Conservation (phyloP, 805 yeast species). For the Starmerella gropengiesseri region DNA sequence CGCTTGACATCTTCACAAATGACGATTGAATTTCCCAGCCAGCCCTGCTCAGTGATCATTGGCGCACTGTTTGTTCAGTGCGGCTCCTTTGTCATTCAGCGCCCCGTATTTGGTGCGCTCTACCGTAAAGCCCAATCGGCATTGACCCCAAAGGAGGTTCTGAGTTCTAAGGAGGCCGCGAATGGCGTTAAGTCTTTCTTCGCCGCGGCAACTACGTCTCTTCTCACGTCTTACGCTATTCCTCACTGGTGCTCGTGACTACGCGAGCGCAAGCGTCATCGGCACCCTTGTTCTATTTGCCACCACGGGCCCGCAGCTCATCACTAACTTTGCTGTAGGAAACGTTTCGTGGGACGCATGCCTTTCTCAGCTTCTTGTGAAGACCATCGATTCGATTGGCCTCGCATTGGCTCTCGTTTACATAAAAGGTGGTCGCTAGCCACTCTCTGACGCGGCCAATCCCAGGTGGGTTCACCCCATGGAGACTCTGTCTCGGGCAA, state of each 20-base stretch:
- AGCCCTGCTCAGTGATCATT: conserved; percentile 30
- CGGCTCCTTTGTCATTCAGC: conserved; percentile 28
- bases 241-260: conserved; percentile 31
- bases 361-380: conserved; percentile 26
- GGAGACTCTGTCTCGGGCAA: too few relatives aligned
- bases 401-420: conserved; percentile 29
- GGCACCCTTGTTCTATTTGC: conserved; percentile 33
- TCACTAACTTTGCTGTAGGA: conserved; percentile 29
- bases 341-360: conserved; percentile 30
- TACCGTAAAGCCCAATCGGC: conserved; percentile 30
- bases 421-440: neutral
- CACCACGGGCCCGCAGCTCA: conserved; percentile 30
- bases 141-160: conserved; percentile 28
- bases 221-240: conserved; percentile 34
- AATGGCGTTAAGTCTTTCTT: conserved; percentile 25
- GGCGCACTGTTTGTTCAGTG: conserved; percentile 33
- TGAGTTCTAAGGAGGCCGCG: conserved; percentile 30
- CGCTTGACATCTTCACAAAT: too few relatives aligned
- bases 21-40: conserved; percentile 7
- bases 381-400: conserved; percentile 34
- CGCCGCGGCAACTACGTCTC: conserved; percentile 29
- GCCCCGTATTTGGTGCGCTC: conserved; percentile 34
- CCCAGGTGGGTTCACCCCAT: too few relatives aligned
- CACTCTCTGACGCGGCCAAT: too few relatives aligned
- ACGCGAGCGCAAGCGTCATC: conserved; percentile 32